Conservation (phyloP, 768 basidiomycete genomes). For the Pulveroboletus sp. region DNA sequence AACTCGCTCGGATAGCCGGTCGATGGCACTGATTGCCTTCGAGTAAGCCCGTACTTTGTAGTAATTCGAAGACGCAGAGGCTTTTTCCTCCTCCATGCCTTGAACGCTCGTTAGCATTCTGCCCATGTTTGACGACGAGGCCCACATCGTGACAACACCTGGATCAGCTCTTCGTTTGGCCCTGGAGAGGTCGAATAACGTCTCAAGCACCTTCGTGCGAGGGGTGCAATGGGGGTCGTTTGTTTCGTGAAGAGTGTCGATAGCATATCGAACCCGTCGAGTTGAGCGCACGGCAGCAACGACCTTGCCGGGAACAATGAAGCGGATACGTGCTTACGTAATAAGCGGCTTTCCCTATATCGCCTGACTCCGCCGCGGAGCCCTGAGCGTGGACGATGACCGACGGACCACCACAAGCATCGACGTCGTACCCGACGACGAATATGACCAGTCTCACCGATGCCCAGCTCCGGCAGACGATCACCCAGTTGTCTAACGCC, state of each 20-base stretch:
- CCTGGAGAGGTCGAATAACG: conserved; percentile 17
- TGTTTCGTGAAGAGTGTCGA: conserved; percentile 10
- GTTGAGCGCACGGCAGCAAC: background rate
- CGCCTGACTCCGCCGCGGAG: background rate
- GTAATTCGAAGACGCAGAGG: conserved; percentile 32
- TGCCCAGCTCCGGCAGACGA: conserved; percentile 58
- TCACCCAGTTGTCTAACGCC: conserved; percentile 46
- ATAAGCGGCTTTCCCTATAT: conserved; percentile 15
- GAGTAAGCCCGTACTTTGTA: conserved; percentile 50
- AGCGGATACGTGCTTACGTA: conserved; percentile 18
- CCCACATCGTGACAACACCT: conserved; percentile 42
- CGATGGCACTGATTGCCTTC: conserved; percentile 42
- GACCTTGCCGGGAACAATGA: background rate
- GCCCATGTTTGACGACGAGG: background rate
- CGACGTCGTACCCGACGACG: conserved; percentile 30
- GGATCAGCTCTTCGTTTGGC: conserved; percentile 36
- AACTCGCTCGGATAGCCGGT: conserved; percentile 39
- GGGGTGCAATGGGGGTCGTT: background rate
- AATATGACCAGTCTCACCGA: conserved; percentile 50
- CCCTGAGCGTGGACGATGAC: conserved; percentile 19
- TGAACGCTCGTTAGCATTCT: background rate
- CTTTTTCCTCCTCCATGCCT: conserved; percentile 43
- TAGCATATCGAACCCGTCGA: conserved; percentile 15
- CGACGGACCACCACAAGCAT: conserved; percentile 23
- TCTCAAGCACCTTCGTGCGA: conserved; percentile 9